These are phyloP conservation scores for Tubosaeta sp. DNA, from an alignment of 768 basidiomycete species.

Conservation along the genomic window DNA sequence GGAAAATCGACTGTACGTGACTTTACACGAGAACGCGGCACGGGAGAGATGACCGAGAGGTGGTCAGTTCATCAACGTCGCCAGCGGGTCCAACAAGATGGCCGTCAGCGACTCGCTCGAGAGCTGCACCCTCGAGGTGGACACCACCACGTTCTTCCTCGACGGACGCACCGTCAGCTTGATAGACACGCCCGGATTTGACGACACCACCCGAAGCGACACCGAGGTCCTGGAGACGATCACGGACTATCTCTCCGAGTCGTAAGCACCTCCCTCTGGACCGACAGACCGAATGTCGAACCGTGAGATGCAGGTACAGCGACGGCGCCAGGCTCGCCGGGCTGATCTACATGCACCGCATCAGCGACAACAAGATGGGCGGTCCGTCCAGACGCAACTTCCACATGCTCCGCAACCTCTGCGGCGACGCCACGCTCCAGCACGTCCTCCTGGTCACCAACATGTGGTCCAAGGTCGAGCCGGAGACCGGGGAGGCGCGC, in stretches of 20 bases:
- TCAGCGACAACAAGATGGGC: slow-evolving; percentile 45
- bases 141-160: slow-evolving; percentile 38
- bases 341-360: slow-evolving; percentile 51
- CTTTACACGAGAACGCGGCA: not conserved
- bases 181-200: slow-evolving; percentile 61
- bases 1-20: slow-evolving; percentile 22
- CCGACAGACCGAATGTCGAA: not conserved
- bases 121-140: slow-evolving; percentile 23
- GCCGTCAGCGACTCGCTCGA: slow-evolving; percentile 24
- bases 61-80: slow-evolving; percentile 18
- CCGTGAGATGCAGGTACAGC: slow-evolving; percentile 21
- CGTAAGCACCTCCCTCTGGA: slow-evolving; percentile 17
- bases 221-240: slow-evolving; percentile 44
- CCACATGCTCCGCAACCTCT: slow-evolving; percentile 47
- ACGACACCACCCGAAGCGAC: slow-evolving; percentile 46
- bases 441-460: slow-evolving; percentile 51
- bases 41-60: not conserved
- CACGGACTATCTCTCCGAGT: slow-evolving; percentile 30
- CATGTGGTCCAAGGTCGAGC: slow-evolving; percentile 45
- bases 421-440: slow-evolving; percentile 42
- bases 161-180: slow-evolving; percentile 41
- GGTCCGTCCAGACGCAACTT: slow-evolving; percentile 49
- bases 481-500: slow-evolving; percentile 33
- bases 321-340: slow-evolving; percentile 31
- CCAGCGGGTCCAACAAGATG: slow-evolving; percentile 15